Conservation (phyloP, 768 basidiomycete species). For the Cystobasidiopsis lactophilus region DNA sequence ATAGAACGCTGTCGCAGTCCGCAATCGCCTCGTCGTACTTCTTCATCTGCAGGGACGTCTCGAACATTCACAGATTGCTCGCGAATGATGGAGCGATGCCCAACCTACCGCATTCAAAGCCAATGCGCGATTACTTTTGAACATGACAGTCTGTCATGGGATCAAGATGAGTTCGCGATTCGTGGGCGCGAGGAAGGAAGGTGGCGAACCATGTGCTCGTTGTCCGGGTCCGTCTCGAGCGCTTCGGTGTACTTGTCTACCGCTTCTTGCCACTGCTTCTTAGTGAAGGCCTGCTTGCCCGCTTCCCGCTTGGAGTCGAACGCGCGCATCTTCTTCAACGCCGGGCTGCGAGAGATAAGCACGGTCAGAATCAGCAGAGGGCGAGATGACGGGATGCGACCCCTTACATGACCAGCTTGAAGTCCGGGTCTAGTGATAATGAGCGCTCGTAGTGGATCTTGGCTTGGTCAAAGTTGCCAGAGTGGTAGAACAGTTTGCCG, state of each 20-base stretch:
- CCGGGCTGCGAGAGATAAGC: conserved; percentile 25
- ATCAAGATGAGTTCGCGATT: no score
- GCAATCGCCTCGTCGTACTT: conserved; percentile 43
- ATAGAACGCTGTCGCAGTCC: conserved; percentile 48
- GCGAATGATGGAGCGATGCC: background rate
- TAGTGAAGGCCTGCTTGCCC: conserved; percentile 56
- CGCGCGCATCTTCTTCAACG: conserved; percentile 59
- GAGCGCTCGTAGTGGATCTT: conserved; percentile 49
- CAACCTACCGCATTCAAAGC: conserved; percentile 44
- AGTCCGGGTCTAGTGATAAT: conserved; percentile 54
- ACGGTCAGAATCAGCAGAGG: no score
- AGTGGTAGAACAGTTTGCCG: conserved; percentile 55
- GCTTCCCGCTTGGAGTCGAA: conserved; percentile 68
- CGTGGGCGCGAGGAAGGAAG: no score
- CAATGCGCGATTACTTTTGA: conserved; percentile 65
- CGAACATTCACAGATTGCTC: no score
- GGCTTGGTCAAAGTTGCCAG: conserved; percentile 46
- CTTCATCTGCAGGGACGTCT: conserved; percentile 32
- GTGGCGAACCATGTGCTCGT: conserved; percentile 61
- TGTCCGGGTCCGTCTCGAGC: conserved; percentile 40
- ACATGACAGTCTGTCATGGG: no score
- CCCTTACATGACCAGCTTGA: conserved; percentile 34
- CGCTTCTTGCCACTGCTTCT: conserved; percentile 38
- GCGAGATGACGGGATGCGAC: background rate
- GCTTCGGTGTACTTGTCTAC: conserved; percentile 47